Conservation (phyloP, 1,284 basidiomycete genomes). For the Ceratobasidium papillatum region DNA sequence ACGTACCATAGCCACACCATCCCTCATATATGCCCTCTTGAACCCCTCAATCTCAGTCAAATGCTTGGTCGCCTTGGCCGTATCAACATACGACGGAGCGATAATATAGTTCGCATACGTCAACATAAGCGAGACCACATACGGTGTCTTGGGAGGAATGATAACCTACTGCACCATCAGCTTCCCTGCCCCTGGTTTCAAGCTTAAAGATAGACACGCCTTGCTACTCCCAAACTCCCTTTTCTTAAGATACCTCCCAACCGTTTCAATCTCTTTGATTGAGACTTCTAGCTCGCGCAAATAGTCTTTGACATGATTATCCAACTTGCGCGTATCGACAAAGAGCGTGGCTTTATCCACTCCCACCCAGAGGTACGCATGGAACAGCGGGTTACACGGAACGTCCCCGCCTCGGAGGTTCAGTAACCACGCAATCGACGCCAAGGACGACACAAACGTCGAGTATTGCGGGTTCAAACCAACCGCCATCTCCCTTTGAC, state of each 20-base stretch:
- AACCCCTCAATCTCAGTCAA: conserved; percentile 83
- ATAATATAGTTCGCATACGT: conserved; percentile 80
- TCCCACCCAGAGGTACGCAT: conserved; percentile 81
- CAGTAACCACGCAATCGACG: conserved; percentile 71
- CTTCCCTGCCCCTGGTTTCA: conserved; percentile 20
- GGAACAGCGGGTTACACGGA: conserved; percentile 87
- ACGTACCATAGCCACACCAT: conserved; percentile 87
- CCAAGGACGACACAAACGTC: conserved; percentile 18
- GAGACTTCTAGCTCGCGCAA: conserved; percentile 67
- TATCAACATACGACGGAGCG: conserved; percentile 71
- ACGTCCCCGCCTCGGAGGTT: conserved; percentile 89
- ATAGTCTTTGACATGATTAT: conserved; percentile 63
- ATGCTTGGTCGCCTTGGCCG: conserved; percentile 90
- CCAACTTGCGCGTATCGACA: conserved; percentile 69
- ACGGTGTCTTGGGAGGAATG: conserved; percentile 74
- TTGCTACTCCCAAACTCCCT: conserved; percentile 81
- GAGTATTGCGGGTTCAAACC: conserved; percentile 21
- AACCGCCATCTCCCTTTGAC: not conserved
- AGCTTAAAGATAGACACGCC: conserved; percentile 52
- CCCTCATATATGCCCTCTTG: conserved; percentile 84
- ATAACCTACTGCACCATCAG: conserved; percentile 58
- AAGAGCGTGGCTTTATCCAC: conserved; percentile 70
- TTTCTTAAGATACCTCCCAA: conserved; percentile 79
- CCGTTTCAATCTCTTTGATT: conserved; percentile 74
- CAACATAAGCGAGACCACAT: conserved; percentile 81